These are phyloP conservation scores for Chrysosphaeria jannelii DNA, from an alignment of 2,329 filamentous ascomycete genomes.

Conservation along the genomic window DNA sequence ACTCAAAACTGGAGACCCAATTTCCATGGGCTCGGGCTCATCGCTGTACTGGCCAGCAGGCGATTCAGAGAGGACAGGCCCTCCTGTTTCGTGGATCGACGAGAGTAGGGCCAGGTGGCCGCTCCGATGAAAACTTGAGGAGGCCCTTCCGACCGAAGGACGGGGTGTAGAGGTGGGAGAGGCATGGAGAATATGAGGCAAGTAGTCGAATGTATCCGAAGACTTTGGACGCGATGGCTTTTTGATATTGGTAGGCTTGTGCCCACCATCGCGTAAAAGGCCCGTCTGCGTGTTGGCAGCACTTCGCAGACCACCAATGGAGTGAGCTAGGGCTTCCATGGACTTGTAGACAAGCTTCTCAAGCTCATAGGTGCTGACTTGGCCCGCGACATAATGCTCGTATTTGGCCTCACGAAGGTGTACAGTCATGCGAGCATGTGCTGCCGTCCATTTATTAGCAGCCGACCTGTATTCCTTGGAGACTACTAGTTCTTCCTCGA, in stretches of 20 bases:
- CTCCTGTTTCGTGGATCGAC: slow-evolving; percentile 32
- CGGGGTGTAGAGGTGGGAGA: slow-evolving; percentile 1
- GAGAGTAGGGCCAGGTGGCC: slow-evolving; percentile 17
- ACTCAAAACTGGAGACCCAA: too few relatives aligned
- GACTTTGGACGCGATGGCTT: not conserved
- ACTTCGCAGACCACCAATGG: slow-evolving; percentile 68
- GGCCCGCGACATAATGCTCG: slow-evolving; percentile 60
- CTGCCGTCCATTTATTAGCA: slow-evolving; percentile 30
- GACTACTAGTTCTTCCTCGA: slow-evolving; percentile 40
- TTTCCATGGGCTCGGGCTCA: too few relatives aligned
- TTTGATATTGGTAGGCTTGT: not conserved
- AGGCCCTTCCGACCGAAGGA: slow-evolving; percentile 5
- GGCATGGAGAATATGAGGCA: not conserved
- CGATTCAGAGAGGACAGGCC: too few relatives aligned
- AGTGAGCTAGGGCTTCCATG: slow-evolving; percentile 60
- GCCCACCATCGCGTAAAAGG: slow-evolving; percentile 29
- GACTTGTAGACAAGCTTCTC: slow-evolving; percentile 59
- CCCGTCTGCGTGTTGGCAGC: slow-evolving; percentile 73
- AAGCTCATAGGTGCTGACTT: slow-evolving; percentile 47
- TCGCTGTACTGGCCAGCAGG: too few relatives aligned
- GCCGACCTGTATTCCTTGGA: slow-evolving; percentile 32
- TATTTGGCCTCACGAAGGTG: slow-evolving; percentile 63
- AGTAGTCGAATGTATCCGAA: slow-evolving; percentile 1
- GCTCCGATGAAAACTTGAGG: slow-evolving; percentile 10
- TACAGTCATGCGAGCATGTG: slow-evolving; percentile 40